Evolutionary conservation across 129 eudicot species (phyloP), one percentile per base, ranked within the genome.

Genomic region (Tagetes erecta): DNA sequence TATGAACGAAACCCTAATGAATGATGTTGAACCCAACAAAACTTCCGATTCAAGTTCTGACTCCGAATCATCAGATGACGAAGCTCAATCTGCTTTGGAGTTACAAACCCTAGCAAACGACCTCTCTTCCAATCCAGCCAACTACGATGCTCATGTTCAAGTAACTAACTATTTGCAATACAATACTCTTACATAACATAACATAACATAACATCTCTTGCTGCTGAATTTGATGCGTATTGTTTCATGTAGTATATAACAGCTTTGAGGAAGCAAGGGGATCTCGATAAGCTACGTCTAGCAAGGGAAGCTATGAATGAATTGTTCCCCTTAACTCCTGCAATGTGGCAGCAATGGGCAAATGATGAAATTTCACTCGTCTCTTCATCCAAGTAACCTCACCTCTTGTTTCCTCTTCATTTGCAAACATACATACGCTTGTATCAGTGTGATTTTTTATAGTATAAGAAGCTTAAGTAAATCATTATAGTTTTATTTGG

Each of bases 331-430:
- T 49, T 94, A 68, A 83, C 81, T 53, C 96, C 97, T 11, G 80
- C 81, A 6, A 90, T 94, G 99, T 94, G 99, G 99, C 99, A 79
- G 79, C 97, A 91, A 77, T 94, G 99, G 99, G 84, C 87, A 36
- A 88, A 91, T 58, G 99, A 94, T 34, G 97, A 94, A 74, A 78
- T 80, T 39, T 80, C 91, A 2, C 63, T 90, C 34, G 69, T 78
- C 51, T 82, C 64, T n/a, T 53, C 78, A 4, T 65, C 95, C 27
- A 76, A 86, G 96, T 87, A 77, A 0, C 27, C 27, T 20, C 27
- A 2, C 72, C n/a, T 56, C 64, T 46, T 42, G 27, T 31, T 27
- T 56, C 73, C 40, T 31, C 27, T 20, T 65, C 27, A 53, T 53
- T 53, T 53, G 40, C 65, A 58, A 58, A 58, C 39, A 30, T 30